Conservation (phyloP, 805 yeast species). For the Spathaspora passalidarum region DNA sequence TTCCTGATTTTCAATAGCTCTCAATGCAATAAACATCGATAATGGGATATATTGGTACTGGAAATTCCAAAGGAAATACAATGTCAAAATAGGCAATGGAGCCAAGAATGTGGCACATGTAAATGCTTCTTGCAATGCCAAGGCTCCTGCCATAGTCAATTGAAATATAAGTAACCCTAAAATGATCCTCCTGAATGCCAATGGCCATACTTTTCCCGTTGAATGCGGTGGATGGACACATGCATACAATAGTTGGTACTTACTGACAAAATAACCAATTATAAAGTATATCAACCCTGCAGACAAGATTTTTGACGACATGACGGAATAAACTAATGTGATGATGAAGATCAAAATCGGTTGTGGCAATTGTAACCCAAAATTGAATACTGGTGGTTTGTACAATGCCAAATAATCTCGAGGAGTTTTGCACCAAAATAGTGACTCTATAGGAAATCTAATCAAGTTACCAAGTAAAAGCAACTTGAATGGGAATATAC, state of each 20-base stretch:
- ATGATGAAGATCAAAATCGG: constrained; percentile 84
- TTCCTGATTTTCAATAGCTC: constrained; percentile 54
- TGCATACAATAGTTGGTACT: constrained; percentile 85
- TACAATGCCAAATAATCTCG: constrained; percentile 73
- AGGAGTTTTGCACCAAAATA: constrained; percentile 74
- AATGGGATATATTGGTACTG: constrained; percentile 79
- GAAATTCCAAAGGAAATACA: constrained; percentile 72
- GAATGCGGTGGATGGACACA: constrained; percentile 96
- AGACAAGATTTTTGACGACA: constrained; percentile 81
- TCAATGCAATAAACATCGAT: constrained; percentile 79
- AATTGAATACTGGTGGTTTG: constrained; percentile 88
- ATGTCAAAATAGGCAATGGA: constrained; percentile 73
- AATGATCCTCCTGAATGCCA: constrained; percentile 77
- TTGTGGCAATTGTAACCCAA: constrained; percentile 88
- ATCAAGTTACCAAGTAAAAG: constrained; percentile 75
- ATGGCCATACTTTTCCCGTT: constrained; percentile 95
- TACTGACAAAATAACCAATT: constrained; percentile 84
- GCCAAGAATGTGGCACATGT: constrained; percentile 64
- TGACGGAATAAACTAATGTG: constrained; percentile 80
- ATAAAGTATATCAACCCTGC: constrained; percentile 84
- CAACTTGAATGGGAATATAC: constrained; percentile 87
- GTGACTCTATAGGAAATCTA: constrained; percentile 55
- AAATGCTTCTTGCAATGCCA: constrained; percentile 79
- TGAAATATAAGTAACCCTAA: constrained; percentile 83
- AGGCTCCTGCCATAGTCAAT: constrained; percentile 87